Evolutionary conservation across 2,329 filamentous ascomycete species (phyloP).

Genomic region (Stachybotrys echinatus): DNA sequence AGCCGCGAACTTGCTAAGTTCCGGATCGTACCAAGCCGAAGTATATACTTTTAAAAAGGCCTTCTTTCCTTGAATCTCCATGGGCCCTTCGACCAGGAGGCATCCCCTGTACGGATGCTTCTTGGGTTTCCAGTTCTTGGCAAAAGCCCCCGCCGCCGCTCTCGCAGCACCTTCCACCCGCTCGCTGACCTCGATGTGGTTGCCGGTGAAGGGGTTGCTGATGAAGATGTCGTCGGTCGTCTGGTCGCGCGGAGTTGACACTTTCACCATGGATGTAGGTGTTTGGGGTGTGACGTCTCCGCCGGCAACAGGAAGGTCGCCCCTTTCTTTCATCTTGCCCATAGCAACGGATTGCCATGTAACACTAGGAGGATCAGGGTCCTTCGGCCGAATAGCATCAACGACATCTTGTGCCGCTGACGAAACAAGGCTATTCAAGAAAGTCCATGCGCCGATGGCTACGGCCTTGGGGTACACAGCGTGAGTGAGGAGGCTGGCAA

Average conservation of each 20-base stretch:
- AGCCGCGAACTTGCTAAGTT: slow-evolving; percentile 38
- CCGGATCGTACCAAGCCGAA: slow-evolving; percentile 50
- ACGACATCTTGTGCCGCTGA: slow-evolving; percentile 38
- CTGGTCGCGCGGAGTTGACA: slow-evolving; percentile 15
- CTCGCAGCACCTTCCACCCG: slow-evolving; percentile 24
- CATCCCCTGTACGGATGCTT: slow-evolving; percentile 43
- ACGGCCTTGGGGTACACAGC: slow-evolving; percentile 50
- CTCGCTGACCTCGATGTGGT: slow-evolving; percentile 26
- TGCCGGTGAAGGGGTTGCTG: slow-evolving; percentile 17
- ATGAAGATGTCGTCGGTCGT: slow-evolving; percentile 17
- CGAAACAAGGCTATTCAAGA: slow-evolving; percentile 40
- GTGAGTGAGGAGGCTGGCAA: slow-evolving; percentile 39
- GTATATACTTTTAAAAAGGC: slow-evolving; percentile 47
- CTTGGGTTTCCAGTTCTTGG: slow-evolving; percentile 40
- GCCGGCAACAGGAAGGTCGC: neutral
- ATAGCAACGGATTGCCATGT: slow-evolving; percentile 25
- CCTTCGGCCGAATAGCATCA: slow-evolving; percentile 38
- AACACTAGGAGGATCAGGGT: slow-evolving; percentile 16
- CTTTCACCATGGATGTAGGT: neutral
- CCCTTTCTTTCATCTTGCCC: slow-evolving; percentile 19
- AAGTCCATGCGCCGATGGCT: slow-evolving; percentile 45
- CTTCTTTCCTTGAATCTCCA: slow-evolving; percentile 44
- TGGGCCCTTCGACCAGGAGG: slow-evolving; percentile 47
- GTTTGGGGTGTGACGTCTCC: neutral
- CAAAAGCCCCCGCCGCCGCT: slow-evolving; percentile 28